phyloP scores from a whole-genome alignment of 2,329 filamentous ascomycete genomes.

The Colletotrichum sp. region DNA sequence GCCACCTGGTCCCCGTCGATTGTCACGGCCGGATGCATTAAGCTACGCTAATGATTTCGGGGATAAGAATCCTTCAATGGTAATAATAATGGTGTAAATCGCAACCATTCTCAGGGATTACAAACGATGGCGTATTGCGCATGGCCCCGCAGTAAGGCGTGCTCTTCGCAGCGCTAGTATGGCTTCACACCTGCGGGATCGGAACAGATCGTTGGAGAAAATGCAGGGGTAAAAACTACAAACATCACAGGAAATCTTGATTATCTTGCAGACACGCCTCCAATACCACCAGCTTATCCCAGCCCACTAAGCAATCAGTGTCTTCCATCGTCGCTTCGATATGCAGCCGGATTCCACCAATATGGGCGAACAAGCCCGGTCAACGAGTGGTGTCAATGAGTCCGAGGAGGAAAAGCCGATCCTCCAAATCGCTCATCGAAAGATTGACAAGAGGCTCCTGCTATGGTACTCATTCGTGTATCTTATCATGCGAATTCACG shows the following conservation, averaged over 20 bases:
- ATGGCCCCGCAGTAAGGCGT: slow-evolving; percentile 24
- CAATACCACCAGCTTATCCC: not conserved
- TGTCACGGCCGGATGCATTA: not conserved
- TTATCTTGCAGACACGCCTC: not conserved
- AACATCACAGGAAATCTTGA: not conserved
- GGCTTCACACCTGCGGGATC: not conserved
- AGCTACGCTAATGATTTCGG: not conserved
- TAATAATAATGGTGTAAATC: not conserved
- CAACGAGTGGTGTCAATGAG: not conserved
- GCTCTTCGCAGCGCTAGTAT: not conserved
- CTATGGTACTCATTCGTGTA: slow-evolving; percentile 28
- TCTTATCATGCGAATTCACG: slow-evolving; percentile 29
- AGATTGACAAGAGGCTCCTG: slow-evolving; percentile 27
- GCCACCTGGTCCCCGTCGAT: accelerated
- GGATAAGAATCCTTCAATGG: not conserved
- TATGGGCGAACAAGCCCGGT: not conserved
- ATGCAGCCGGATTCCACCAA: not conserved
- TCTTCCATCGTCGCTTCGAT: not conserved
- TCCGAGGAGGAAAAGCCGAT: not conserved
- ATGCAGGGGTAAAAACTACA: not conserved
- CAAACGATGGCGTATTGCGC: not conserved
- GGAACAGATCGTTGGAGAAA: not conserved
- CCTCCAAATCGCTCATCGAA: slow-evolving; percentile 23
- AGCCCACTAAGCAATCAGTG: not conserved
- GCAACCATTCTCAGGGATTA: not conserved